Conservation (phyloP, 140 eudicot species). For the Anethum foeniculum region DNA sequence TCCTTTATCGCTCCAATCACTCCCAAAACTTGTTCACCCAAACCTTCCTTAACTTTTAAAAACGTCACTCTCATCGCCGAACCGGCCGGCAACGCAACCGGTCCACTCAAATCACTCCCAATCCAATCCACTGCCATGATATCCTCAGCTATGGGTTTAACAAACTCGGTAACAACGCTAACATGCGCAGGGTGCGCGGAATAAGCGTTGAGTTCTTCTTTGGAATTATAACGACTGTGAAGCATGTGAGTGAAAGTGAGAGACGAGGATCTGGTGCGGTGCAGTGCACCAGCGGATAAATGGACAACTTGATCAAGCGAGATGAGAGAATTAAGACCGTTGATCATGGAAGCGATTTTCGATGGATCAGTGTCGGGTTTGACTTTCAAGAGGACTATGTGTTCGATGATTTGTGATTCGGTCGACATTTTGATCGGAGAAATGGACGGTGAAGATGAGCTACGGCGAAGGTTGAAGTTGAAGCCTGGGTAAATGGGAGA, state of each 20-base stretch:
- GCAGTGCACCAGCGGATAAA: conserved; percentile 47
- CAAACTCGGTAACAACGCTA: conserved; percentile 24
- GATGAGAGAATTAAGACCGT: conserved; percentile 44
- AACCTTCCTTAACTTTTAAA: conserved; percentile 40
- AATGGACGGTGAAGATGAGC: conserved; percentile 14
- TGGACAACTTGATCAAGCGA: conserved; percentile 54
- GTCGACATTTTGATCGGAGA: conserved; percentile 47
- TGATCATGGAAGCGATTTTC: conserved; percentile 48
- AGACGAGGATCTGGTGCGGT: conserved; percentile 38
- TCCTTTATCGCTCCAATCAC: conserved; percentile 33
- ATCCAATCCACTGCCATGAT: conserved; percentile 51
- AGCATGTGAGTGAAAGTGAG: conserved; percentile 56
- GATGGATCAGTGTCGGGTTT: conserved; percentile 46
- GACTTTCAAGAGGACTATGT: conserved; percentile 68
- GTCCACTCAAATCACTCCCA: conserved; percentile 15
- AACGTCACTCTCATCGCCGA: conserved; percentile 42
- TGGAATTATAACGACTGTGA: conserved; percentile 42
- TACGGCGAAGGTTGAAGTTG: background rate
- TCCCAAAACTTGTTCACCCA: conserved; percentile 30
- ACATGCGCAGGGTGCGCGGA: conserved; percentile 38
- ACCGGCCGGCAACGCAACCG: conserved; percentile 24
- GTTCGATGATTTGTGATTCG: conserved; percentile 47
- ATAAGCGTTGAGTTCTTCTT: conserved; percentile 30
- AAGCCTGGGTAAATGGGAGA: background rate
- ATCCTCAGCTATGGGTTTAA: conserved; percentile 38